Evolutionary conservation across 1,284 basidiomycete species (phyloP).

Genomic region (Marasmius fiardii): DNA sequence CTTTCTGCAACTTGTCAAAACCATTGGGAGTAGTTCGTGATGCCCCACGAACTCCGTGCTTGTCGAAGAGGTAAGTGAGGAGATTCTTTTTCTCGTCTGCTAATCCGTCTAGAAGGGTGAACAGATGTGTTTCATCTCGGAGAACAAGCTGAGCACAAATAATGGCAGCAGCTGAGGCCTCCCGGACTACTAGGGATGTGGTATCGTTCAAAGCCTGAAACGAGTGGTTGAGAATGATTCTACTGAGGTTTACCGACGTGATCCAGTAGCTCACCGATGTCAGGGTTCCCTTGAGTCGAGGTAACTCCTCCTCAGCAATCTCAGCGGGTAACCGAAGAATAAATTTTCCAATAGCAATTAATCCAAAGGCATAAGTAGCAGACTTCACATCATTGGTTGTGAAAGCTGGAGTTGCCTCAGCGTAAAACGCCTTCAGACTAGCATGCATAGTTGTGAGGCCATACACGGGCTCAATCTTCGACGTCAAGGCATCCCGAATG

Average conservation of each 20-base stretch:
- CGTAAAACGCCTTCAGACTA: constrained; percentile 59
- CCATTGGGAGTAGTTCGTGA: constrained; percentile 25
- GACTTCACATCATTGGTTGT: constrained; percentile 51
- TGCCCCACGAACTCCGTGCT: constrained; percentile 63
- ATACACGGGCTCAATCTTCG: constrained; percentile 75
- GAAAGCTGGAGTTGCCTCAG: constrained; percentile 39
- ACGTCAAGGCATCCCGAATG: constrained; percentile 69
- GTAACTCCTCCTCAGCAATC: constrained; percentile 82
- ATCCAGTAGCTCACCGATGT: constrained; percentile 49
- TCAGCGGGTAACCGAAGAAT: constrained; percentile 74
- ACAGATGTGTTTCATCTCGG: constrained; percentile 76
- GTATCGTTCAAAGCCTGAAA: constrained; percentile 67
- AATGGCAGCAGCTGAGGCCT: constrained; percentile 76
- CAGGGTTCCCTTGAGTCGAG: constrained; percentile 65
- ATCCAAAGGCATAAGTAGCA: constrained; percentile 72
- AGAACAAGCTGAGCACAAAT: constrained; percentile 78
- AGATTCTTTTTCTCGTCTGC: constrained; percentile 85
- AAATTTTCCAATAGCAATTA: constrained; percentile 79
- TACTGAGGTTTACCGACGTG: not conserved
- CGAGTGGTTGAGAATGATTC: not conserved
- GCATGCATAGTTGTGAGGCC: constrained; percentile 79
- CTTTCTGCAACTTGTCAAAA: constrained; percentile 67
- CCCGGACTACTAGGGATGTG: constrained; percentile 70
- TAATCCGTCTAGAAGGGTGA: constrained; percentile 72
- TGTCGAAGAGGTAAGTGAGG: constrained; percentile 81